Evolutionary conservation across 805 yeast species (phyloP), one percentile per base, ranked within the genome.

Genomic region (Metschnikowia gelsemii): DNA sequence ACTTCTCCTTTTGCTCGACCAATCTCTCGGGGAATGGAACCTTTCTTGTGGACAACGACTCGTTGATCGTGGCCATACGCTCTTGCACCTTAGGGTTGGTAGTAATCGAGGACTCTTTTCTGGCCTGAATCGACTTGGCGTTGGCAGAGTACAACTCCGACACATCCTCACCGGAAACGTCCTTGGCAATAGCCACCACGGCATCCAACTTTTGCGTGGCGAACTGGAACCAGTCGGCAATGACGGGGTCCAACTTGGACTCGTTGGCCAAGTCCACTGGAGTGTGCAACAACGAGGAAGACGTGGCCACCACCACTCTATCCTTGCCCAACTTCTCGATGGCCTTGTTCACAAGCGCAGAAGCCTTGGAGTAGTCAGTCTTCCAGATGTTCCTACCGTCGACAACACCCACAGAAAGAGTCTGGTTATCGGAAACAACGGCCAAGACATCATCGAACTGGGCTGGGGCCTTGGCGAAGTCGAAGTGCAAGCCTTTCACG

Each of bases 361-460:
- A 73, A 56, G 99, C 95, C 73, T 82, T 81, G 63, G 93, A 68
- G 64, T 84, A 87, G 78, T 93, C 85, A 70, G 95, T 84, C 82
- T 93, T 93, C 99, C 99, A 93, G 75, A 93, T 88, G 84, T 93
- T 93, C 82, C 99, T 89, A 75, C 99, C 99, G 63, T 89, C 95
- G 62, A 93, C 90, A 60, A 93, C 80, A 87, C 99, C 99, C 55
- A 85, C 96, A 49, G 98, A 91, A 64, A 93, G 77, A 51, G 76
- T 73, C 78, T 93, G 96, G 54, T 80, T 72, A 51, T 73, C 78
- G 54, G 76, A 65, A 46, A 91, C 72, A 61, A 85, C 74, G 45
- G 78, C 72, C 47, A 78, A 72, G 58, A 87, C 95, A 43, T 80
- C 87, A 45, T 87, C 91, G 55, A 93, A 81, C 79, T 93, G 99